Evolutionary conservation across 2,329 filamentous ascomycete species (phyloP).

Genomic region (Paramyrothecium roridum): DNA sequence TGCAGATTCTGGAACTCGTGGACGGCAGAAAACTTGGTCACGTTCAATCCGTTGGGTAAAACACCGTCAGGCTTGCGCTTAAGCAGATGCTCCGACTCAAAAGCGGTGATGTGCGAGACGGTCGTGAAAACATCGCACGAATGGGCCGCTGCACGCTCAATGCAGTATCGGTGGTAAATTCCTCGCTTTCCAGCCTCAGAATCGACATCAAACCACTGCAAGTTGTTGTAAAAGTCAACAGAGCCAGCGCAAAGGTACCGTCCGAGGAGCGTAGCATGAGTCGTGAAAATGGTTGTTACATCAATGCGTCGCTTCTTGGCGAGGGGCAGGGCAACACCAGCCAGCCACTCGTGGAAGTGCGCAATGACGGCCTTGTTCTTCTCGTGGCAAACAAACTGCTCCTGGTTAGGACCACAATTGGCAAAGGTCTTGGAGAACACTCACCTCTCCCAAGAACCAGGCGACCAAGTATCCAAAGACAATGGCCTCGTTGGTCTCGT

Average conservation of each 20-base stretch:
- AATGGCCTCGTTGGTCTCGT: slow-evolving; percentile 96
- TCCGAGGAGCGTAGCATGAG: slow-evolving; percentile 90
- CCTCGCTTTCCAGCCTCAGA: slow-evolving; percentile 95
- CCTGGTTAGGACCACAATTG: slow-evolving; percentile 8
- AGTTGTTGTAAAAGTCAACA: slow-evolving; percentile 98
- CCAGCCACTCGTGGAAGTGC: slow-evolving; percentile 98
- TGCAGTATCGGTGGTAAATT: slow-evolving; percentile 98
- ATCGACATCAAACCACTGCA: slow-evolving; percentile 95
- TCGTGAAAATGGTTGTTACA: slow-evolving; percentile 97
- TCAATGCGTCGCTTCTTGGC: slow-evolving; percentile 94
- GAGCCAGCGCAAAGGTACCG: slow-evolving; percentile 96
- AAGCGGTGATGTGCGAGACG: slow-evolving; percentile 96
- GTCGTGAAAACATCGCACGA: slow-evolving; percentile 96
- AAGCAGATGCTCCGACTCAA: slow-evolving; percentile 94
- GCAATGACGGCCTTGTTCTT: slow-evolving; percentile 90
- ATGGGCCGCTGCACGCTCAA: slow-evolving; percentile 90
- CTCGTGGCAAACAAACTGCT: slow-evolving; percentile 88
- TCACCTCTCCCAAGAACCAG: slow-evolving; percentile 96
- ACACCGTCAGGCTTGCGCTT: slow-evolving; percentile 98
- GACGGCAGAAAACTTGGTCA: slow-evolving; percentile 94
- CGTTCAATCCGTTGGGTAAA: slow-evolving; percentile 92
- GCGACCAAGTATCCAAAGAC: slow-evolving; percentile 96
- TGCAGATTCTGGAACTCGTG: slow-evolving; percentile 99
- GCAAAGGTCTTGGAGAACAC: slow-evolving; percentile 16
- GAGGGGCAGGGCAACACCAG: slow-evolving; percentile 87